Percentiles rank a stretch among this genome's conserved stretches.
Evolutionary conservation across 2,329 filamentous ascomycete species (phyloP).

Genomic region (Leptographium radiaticola): DNA sequence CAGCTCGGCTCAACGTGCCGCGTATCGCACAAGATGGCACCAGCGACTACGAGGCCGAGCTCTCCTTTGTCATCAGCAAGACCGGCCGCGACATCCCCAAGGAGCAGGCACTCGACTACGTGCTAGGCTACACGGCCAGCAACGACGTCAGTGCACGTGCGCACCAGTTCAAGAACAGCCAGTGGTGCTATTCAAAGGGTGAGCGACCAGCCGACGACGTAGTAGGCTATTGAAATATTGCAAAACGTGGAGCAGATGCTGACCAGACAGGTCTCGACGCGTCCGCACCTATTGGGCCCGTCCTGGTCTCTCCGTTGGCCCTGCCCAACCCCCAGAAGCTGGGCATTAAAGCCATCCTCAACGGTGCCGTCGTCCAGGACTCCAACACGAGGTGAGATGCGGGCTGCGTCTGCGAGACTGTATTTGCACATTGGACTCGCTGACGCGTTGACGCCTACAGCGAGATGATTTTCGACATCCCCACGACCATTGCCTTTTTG

Average conservation of each 20-base stretch:
- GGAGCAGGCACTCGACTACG: conserved; percentile 23
- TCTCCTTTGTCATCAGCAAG: conserved; percentile 23
- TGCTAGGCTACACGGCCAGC: conserved; percentile 24
- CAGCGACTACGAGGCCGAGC: conserved; percentile 27
- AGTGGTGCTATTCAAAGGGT: conserved; percentile 27
- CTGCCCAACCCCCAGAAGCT: conserved; percentile 20
- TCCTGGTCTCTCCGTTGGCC: conserved; percentile 17
- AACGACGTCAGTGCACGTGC: conserved; percentile 26
- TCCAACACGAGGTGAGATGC: conserved; percentile 16
- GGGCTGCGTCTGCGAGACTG: neutral
- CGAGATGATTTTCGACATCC: conserved; percentile 26
- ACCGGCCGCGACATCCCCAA: conserved; percentile 23
- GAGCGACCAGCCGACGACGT: neutral
- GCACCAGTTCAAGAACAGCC: conserved; percentile 23
- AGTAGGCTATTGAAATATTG: no score
- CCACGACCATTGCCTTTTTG: conserved; percentile 21
- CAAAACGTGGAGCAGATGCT: no score
- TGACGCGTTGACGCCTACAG: conserved; percentile 4
- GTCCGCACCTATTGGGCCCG: conserved; percentile 23
- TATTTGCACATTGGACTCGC: neutral
- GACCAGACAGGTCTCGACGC: conserved; percentile 18
- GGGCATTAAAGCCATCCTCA: conserved; percentile 19
- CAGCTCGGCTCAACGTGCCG: conserved; percentile 18
- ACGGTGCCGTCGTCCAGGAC: conserved; percentile 24
- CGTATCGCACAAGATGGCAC: conserved; percentile 21